phyloP scores from a whole-genome alignment of 768 basidiomycete genomes.

The Agaricus sinodeliciosus region DNA sequence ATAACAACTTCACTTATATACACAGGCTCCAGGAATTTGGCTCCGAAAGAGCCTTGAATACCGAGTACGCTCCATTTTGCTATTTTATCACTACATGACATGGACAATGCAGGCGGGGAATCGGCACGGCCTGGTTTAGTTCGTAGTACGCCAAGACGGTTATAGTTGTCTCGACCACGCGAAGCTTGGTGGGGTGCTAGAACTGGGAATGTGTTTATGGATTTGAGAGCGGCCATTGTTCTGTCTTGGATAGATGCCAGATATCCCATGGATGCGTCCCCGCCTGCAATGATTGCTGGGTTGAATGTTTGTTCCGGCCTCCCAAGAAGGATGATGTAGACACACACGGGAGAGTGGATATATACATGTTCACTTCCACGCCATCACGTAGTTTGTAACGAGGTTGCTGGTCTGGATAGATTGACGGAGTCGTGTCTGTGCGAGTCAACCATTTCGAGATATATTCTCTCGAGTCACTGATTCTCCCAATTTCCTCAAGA shows the following conservation, averaged over 20 bases:
- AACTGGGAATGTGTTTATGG: slow-evolving; percentile 29
- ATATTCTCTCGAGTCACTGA: slow-evolving; percentile 16
- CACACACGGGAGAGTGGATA: slow-evolving; percentile 55
- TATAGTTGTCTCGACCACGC: slow-evolving; percentile 78
- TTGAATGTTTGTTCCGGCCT: neutral
- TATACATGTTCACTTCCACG: slow-evolving; percentile 60
- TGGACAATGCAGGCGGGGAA: slow-evolving; percentile 71
- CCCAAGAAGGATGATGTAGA: slow-evolving; percentile 2
- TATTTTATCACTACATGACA: slow-evolving; percentile 96
- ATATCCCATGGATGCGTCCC: slow-evolving; percentile 81
- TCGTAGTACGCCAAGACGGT: slow-evolving; percentile 67
- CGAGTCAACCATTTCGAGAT: slow-evolving; percentile 26
- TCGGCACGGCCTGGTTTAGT: slow-evolving; percentile 95
- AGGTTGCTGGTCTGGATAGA: slow-evolving; percentile 15
- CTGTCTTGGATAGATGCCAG: slow-evolving; percentile 72
- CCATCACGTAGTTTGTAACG: slow-evolving; percentile 40
- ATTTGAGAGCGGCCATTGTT: slow-evolving; percentile 65
- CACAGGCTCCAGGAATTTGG: slow-evolving; percentile 47
- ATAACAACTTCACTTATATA: slow-evolving; percentile 64
- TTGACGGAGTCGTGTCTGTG: neutral
- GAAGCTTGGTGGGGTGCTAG: slow-evolving; percentile 36
- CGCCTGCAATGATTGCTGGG: slow-evolving; percentile 43
- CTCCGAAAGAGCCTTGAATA: slow-evolving; percentile 76
- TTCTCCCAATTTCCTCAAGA: slow-evolving; percentile 57
- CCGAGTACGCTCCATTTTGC: slow-evolving; percentile 82